Percentiles rank a stretch among this genome's conserved stretches.
These are phyloP conservation scores for Cenchrus americanus DNA, from an alignment of 176 grass and related monocot genomes.

Conservation along the genomic window DNA sequence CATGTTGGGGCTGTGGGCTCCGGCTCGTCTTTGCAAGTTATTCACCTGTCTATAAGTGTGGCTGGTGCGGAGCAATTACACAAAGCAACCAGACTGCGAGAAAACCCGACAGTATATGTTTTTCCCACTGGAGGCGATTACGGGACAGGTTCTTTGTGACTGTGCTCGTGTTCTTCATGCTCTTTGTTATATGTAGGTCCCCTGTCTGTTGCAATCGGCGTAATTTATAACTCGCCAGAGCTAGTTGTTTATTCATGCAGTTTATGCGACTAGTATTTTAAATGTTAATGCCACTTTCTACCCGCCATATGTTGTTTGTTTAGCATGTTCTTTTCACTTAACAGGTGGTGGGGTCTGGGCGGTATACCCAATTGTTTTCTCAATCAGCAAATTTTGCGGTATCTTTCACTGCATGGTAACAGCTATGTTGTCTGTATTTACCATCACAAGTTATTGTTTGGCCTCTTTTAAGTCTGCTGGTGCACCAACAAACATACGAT, in stretches of 20 bases:
- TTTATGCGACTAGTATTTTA: neutral
- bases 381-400: conserved; percentile 69
- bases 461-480: conserved; percentile 80
- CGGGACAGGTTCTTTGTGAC: conserved; percentile 79
- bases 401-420: conserved; percentile 81
- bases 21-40: conserved; percentile 68
- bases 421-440: conserved; percentile 63
- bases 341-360: conserved; percentile 91
- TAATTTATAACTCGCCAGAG: neutral
- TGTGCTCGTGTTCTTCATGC: conserved; percentile 76
- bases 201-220: neutral
- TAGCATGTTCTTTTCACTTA: conserved; percentile 13
- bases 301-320: conserved; percentile 16
- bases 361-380: conserved; percentile 84
- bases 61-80: conserved; percentile 97
- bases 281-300: neutral
- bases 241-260: conserved; percentile 6
- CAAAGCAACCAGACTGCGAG: conserved; percentile 61
- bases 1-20: conserved; percentile 93
- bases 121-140: conserved; percentile 75
- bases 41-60: conserved; percentile 86
- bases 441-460: conserved; percentile 74
- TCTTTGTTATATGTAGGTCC: conserved; percentile 91
- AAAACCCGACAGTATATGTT: conserved; percentile 74
- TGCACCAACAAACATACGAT: conserved; percentile 60